phyloP scores from a whole-genome alignment of 1,284 basidiomycete species.

The Austroboletus novae-zelandiae region DNA sequence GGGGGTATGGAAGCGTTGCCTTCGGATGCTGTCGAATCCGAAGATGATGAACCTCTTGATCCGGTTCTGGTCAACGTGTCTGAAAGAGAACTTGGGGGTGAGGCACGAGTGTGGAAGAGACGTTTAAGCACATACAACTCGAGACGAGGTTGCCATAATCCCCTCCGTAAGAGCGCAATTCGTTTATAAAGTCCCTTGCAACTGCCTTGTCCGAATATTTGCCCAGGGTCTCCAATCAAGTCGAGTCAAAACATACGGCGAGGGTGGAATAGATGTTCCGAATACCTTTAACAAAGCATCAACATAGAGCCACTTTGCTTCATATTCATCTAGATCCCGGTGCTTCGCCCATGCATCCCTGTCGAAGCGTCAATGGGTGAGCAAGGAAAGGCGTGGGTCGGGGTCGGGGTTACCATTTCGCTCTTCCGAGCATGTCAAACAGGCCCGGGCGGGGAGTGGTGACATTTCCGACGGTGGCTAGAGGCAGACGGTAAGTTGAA shows the following conservation, averaged over 20 bases:
- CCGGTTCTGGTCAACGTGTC: slow-evolving; percentile 23
- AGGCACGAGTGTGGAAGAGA: neutral
- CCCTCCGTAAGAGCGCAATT: slow-evolving; percentile 79
- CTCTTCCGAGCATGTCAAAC: slow-evolving; percentile 90
- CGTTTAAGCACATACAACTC: slow-evolving; percentile 52
- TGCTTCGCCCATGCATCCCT: slow-evolving; percentile 97
- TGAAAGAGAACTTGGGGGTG: slow-evolving; percentile 8
- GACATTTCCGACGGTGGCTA: slow-evolving; percentile 90
- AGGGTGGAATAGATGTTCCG: neutral
- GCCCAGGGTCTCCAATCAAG: slow-evolving; percentile 59
- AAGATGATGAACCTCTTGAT: slow-evolving; percentile 57
- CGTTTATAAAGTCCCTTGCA: slow-evolving; percentile 73
- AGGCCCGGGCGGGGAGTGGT: slow-evolving; percentile 78
- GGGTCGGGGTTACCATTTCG: slow-evolving; percentile 74
- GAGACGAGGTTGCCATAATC: slow-evolving; percentile 68
- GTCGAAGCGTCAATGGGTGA: slow-evolving; percentile 18
- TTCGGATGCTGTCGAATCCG: slow-evolving; percentile 55
- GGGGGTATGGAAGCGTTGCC: slow-evolving; percentile 33
- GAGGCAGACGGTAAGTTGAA: slow-evolving; percentile 11
- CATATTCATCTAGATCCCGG: slow-evolving; percentile 71
- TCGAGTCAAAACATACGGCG: neutral
- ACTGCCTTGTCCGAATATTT: slow-evolving; percentile 83
- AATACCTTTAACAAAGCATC: slow-evolving; percentile 81
- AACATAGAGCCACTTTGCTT: slow-evolving; percentile 90
- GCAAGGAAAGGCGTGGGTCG: neutral